Evolutionary conservation across 2,329 filamentous ascomycete genomes (phyloP).

Genomic region (Raffaelea ambrosiae): DNA sequence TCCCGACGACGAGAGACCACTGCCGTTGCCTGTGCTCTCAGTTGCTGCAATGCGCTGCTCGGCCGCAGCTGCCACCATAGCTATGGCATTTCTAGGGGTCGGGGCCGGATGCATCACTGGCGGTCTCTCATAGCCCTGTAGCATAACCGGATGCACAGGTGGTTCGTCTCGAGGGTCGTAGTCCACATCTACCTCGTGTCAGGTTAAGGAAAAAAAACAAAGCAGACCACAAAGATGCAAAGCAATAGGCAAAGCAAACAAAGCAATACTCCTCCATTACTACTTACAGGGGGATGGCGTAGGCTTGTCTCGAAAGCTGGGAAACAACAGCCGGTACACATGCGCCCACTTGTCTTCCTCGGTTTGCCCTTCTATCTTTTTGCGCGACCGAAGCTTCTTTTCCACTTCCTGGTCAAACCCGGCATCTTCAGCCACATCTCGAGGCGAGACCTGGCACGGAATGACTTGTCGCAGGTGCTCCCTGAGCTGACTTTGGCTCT

Average conservation of each 20-base stretch:
- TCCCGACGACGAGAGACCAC: too few relatives aligned
- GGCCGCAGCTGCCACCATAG: slow-evolving; percentile 4
- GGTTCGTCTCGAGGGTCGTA: slow-evolving; percentile 6
- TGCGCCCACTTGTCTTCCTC: slow-evolving; percentile 29
- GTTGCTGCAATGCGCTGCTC: slow-evolving; percentile 1
- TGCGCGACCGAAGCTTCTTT: slow-evolving; percentile 23
- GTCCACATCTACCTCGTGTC: slow-evolving; percentile 1
- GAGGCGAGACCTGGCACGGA: slow-evolving; percentile 16
- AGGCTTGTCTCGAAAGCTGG: slow-evolving; percentile 16
- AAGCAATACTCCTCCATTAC: too few relatives aligned
- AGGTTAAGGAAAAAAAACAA: background rate
- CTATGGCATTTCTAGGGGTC: background rate
- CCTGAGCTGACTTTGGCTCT: slow-evolving; percentile 20
- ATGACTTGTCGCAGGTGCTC: slow-evolving; percentile 20
- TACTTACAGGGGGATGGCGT: slow-evolving; percentile 27
- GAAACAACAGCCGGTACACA: slow-evolving; percentile 28
- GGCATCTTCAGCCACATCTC: slow-evolving; percentile 18
- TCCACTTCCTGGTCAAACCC: slow-evolving; percentile 28
- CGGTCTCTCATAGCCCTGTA: background rate
- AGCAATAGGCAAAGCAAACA: background rate
- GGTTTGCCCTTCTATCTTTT: slow-evolving; percentile 18
- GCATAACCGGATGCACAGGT: background rate
- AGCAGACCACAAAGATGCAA: background rate
- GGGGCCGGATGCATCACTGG: too few relatives aligned
- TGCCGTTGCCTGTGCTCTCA: background rate